Conservation (phyloP, 164 flowering plant genomes). For the Umbellularia californica region DNA sequence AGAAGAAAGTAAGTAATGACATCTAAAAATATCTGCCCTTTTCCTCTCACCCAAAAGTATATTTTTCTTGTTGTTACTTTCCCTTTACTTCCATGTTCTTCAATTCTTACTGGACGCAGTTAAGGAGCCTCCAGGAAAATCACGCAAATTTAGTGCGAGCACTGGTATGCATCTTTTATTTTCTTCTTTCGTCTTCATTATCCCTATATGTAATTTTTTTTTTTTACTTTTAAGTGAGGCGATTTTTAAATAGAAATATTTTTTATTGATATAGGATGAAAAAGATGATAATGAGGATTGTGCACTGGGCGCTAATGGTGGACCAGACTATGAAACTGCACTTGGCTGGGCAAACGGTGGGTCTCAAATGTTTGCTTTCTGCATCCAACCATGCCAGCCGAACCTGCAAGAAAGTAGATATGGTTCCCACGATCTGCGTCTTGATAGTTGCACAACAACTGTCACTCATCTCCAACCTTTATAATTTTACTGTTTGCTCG, state of each 20-base stretch:
- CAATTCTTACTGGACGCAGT: constrained; percentile 16
- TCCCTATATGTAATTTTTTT: not conserved
- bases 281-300: constrained; percentile 28
- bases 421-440: constrained; percentile 36
- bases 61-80: not conserved
- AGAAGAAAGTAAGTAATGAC: constrained; percentile 44
- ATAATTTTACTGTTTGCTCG: too few species aligned
- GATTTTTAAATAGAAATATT: not conserved
- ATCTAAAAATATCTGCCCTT: too few species aligned
- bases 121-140: constrained; percentile 28
- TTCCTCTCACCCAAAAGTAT: not conserved
- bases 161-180: constrained; percentile 28
- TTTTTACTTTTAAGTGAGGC: too few species aligned
- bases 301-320: constrained; percentile 28
- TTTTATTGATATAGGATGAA: constrained; percentile 21
- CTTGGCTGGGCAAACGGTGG: constrained; percentile 32
- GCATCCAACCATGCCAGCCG: constrained; percentile 29
- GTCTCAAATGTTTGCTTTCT: constrained; percentile 30
- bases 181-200: not conserved
- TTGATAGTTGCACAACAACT: constrained; percentile 8
- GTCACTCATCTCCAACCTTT: not conserved
- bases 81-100: not conserved
- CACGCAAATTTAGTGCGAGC: constrained; percentile 26
- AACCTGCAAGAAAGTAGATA: constrained; percentile 27
- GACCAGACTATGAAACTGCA: constrained; percentile 27